Base-by-base conservation (phyloP, 2,329 filamentous ascomycete genomes). In the Thelonectria discophora region DNA sequence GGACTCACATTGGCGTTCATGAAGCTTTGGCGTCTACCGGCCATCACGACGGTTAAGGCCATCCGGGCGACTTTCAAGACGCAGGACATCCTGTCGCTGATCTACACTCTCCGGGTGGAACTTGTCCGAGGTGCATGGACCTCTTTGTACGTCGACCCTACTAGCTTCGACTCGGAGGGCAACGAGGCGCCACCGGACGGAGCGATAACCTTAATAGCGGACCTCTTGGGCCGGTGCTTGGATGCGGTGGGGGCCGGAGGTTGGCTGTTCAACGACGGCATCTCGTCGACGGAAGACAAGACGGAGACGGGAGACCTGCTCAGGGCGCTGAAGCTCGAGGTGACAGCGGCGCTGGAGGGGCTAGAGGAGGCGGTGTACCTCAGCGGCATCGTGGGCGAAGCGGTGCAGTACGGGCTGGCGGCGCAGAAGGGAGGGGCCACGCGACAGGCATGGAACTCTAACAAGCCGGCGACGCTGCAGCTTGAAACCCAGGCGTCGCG, bases 51-150 rank as follows among this genome's bases (percentile, higher is more conserved):
- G 43, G 85, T 90, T 48, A 82, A 84, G 55, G 85, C 86, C 3
- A 82, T 94, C 46, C 87, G 89, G 42, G 80, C 82, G 11, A 84
- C 84, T 27, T 85, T 92, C 62, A 83, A 84, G 49, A 88, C 86
- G 3, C 84, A 89, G 65, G 89, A 94, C 67, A 86, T 90, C 21
- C 80, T 92, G 11, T 88, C 88, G 37, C 82, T 94, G 55, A 89
- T 94, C 68, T 86, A 90, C 66, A 81, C 93, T 6, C 81, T 94
- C 30, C 87, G 91, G 58, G 83, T 90, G 65, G 90, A 94, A 77
- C 82, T 94, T 47, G 86, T 88, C 53, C 86, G 88, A 65, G 91
- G 91, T 59, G 88, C 89, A 32, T 94, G 91, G 91, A 92, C 90
- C 0, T 86, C 87, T 17, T 83, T 86, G 20, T 93, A 93, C 74